phyloP scores from a whole-genome alignment of 2,329 filamentous ascomycete species.

The Pyrenophora seminiperda region DNA sequence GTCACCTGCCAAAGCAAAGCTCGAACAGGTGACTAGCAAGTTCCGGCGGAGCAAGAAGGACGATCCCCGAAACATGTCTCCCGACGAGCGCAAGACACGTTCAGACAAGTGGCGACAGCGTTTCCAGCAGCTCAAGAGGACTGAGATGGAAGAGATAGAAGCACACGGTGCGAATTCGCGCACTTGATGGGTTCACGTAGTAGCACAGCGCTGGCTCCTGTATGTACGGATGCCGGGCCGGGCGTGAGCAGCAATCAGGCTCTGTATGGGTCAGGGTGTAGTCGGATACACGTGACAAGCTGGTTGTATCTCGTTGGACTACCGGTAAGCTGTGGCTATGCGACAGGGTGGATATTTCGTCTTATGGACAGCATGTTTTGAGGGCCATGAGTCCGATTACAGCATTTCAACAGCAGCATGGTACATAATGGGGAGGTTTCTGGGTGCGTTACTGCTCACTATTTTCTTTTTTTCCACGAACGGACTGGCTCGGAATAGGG shows the following conservation, averaged over 20 bases:
- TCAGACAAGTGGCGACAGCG: constrained; percentile 46
- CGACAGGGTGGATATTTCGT: not conserved
- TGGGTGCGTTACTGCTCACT: constrained; percentile 2
- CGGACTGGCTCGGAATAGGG: not conserved
- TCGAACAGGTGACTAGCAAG: constrained; percentile 55
- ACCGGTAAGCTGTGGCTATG: not conserved
- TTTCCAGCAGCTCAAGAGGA: constrained; percentile 42
- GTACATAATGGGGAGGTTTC: not conserved
- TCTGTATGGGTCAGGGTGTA: not conserved
- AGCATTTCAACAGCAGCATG: not conserved
- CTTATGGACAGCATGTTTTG: not conserved
- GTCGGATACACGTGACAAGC: too few relatives aligned
- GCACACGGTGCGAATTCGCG: constrained; percentile 23
- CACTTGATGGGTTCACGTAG: constrained; percentile 2
- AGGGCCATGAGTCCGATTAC: not conserved
- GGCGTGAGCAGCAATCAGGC: too few relatives aligned
- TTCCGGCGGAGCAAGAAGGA: constrained; percentile 48
- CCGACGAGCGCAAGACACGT: constrained; percentile 44
- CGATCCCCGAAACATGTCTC: constrained; percentile 44
- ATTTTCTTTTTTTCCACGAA: not conserved
- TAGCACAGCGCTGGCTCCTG: too few relatives aligned
- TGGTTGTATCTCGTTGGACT: not conserved
- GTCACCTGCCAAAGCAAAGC: constrained; percentile 54
- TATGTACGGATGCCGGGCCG: too few relatives aligned
- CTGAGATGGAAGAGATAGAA: constrained; percentile 37